Evolutionary conservation across 2,329 filamentous ascomycete genomes (phyloP).

Genomic region (Dothiorella sarmentorum): DNA sequence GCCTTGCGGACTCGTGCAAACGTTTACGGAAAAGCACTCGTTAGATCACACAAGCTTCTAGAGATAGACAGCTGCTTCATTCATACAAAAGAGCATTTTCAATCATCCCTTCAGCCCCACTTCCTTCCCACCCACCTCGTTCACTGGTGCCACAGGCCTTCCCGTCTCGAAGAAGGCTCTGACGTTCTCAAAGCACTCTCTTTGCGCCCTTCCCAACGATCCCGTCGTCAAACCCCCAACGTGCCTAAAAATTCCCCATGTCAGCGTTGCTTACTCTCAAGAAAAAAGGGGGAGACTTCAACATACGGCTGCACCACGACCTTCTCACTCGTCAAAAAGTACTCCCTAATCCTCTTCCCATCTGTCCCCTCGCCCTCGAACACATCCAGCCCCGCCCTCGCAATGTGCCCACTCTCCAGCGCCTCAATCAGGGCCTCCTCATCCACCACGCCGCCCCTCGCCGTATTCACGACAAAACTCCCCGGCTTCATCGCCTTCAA

Average conservation of each 20-base stretch:
- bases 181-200: constrained; percentile 48
- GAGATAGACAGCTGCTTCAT: neutral
- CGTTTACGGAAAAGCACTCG: too few species aligned
- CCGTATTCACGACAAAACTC: constrained; percentile 73
- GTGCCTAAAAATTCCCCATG: constrained; percentile 47
- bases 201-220: constrained; percentile 42
- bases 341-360: too few species aligned
- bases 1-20: too few species aligned
- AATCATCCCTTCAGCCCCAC: too few species aligned
- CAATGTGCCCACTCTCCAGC: constrained; percentile 66
- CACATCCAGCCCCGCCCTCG: constrained; percentile 75
- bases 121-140: constrained; percentile 11
- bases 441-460: constrained; percentile 75
- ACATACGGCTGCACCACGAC: constrained; percentile 36
- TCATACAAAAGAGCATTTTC: neutral
- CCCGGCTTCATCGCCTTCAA: constrained; percentile 68
- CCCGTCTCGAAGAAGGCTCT: constrained; percentile 40
- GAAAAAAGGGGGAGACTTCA: constrained; percentile 42
- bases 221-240: constrained; percentile 44
- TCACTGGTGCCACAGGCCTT: constrained; percentile 41
- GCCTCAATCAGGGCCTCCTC: constrained; percentile 69
- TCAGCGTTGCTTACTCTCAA: constrained; percentile 36
- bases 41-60: too few species aligned
- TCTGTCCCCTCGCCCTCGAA: constrained; percentile 41
- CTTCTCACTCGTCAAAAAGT: too few species aligned